Evolutionary conservation across 2,329 filamentous ascomycete species (phyloP).

Genomic region (Tetracladium maxilliforme): DNA sequence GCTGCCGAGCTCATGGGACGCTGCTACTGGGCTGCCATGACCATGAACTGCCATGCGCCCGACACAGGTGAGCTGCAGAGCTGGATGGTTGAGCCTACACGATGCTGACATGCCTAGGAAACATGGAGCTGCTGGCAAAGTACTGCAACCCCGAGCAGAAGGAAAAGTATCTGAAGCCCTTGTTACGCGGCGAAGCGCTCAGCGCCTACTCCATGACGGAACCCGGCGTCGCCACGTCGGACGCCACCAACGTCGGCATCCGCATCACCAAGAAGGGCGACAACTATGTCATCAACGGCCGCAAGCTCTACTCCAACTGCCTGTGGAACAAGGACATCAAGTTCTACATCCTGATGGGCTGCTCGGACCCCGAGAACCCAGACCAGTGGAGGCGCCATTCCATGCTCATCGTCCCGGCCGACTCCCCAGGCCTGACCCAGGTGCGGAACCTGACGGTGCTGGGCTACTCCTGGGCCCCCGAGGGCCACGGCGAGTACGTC

Average conservation of each 20-base stretch:
- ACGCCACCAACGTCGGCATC: slow-evolving; percentile 28
- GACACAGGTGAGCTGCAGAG: slow-evolving; percentile 6
- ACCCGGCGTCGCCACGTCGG: slow-evolving; percentile 31
- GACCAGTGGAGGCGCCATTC: slow-evolving; percentile 23
- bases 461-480: slow-evolving; percentile 24
- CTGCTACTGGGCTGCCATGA: slow-evolving; percentile 27
- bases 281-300: slow-evolving; percentile 23
- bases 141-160: slow-evolving; percentile 33
- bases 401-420: slow-evolving; percentile 20
- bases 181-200: slow-evolving; percentile 30
- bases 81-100: slow-evolving; percentile 14
- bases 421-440: slow-evolving; percentile 20
- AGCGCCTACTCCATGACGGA: slow-evolving; percentile 36
- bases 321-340: slow-evolving; percentile 16
- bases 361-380: slow-evolving; percentile 21
- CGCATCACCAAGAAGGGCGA: slow-evolving; percentile 18
- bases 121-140: slow-evolving; percentile 35
- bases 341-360: slow-evolving; percentile 12
- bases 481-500: slow-evolving; percentile 24
- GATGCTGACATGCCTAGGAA: slow-evolving; percentile 30
- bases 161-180: slow-evolving; percentile 29
- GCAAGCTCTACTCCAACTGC: slow-evolving; percentile 23
- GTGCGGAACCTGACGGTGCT: slow-evolving; percentile 22
- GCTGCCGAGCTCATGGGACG: slow-evolving; percentile 29
- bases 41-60: slow-evolving; percentile 4